Evolutionary conservation across 305 asterid genomes (phyloP), one percentile per base, ranked within the genome.

Genomic region (Caryopteris hybrid): DNA sequence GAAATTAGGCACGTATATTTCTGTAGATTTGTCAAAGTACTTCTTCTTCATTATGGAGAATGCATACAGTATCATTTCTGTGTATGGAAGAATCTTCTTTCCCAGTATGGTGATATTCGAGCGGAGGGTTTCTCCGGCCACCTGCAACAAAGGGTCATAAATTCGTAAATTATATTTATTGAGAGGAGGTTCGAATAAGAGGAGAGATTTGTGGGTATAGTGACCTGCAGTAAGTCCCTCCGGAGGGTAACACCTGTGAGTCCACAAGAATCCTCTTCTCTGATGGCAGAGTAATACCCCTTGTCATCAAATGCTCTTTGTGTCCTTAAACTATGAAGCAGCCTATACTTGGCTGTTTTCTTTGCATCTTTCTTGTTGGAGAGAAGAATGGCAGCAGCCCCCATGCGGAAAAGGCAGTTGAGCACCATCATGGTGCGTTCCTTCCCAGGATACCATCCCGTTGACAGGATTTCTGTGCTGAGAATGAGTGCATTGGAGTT

Each of bases 401-500:
- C 98, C 86, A 84, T 78, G 0, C 98, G 73, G 38, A 92, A 89
- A 4, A 89, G 71, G 52, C 96, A 92, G 75, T 92, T 89, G 0
- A 89, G 80, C 54, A 86, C 78, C 83, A 87, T 68, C 88, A 79
- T 89, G 0, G 84, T 11, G 3, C 54, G 75, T 2, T 83, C 89
- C 71, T 78, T 92, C 14, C 96, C 98, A 0, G 85, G 68, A 22
- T 92, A 89, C 98, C 96, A 89, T 0, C 96, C 98, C 2, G 91
- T 89, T 0, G 95, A 84, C 43, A 92, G 69, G 27, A 89, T 79
- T 78, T 92, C 98, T 0, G 98, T 92, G 76, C 96, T 89, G 7
- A 92, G 66, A 47, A 92, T 68, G 53, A 92, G 82, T 0, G 92
- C 96, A 20, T 86, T 84, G 13, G 73, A 75, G 5, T 86, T 69